These are phyloP conservation scores for Alnus glutinosa DNA, from an alignment of 306 rosid genomes.

Conservation along the genomic window DNA sequence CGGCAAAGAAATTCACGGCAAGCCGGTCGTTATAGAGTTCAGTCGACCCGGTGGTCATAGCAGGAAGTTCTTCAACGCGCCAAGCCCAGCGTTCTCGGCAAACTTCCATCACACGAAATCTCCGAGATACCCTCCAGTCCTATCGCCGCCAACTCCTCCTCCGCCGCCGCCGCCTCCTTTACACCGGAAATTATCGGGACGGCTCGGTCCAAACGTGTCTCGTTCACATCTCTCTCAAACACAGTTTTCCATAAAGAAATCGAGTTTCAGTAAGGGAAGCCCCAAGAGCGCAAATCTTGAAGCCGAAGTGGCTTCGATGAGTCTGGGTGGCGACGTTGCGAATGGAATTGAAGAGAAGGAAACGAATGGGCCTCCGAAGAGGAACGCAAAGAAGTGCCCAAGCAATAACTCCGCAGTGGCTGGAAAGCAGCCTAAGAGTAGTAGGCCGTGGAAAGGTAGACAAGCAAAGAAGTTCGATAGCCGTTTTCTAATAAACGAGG, in stretches of 20 bases:
- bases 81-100: background rate
- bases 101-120: slow-evolving; percentile 16
- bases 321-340: slow-evolving; percentile 26
- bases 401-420: background rate
- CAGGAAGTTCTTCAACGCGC: slow-evolving; percentile 39
- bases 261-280: slow-evolving; percentile 22
- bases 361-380: slow-evolving; percentile 11
- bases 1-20: slow-evolving; percentile 68
- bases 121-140: slow-evolving; percentile 12
- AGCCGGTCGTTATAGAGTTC: slow-evolving; percentile 54
- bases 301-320: slow-evolving; percentile 29
- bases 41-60: slow-evolving; percentile 70
- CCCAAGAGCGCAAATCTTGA: slow-evolving; percentile 20
- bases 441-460: slow-evolving; percentile 57
- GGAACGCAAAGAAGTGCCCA: slow-evolving; percentile 24
- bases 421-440: slow-evolving; percentile 29
- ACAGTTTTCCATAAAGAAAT: slow-evolving; percentile 21
- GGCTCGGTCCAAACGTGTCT: slow-evolving; percentile 9
- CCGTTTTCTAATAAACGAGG: slow-evolving; percentile 64
- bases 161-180: background rate
- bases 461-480: slow-evolving; percentile 57
- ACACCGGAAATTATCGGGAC: slow-evolving; percentile 25
- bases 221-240: slow-evolving; percentile 27
- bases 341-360: slow-evolving; percentile 34
- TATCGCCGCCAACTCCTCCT: slow-evolving; percentile 19